These are phyloP conservation scores for Talaromyces thailandensis DNA, from an alignment of 495 filamentous ascomycete species.

Conservation along the genomic window DNA sequence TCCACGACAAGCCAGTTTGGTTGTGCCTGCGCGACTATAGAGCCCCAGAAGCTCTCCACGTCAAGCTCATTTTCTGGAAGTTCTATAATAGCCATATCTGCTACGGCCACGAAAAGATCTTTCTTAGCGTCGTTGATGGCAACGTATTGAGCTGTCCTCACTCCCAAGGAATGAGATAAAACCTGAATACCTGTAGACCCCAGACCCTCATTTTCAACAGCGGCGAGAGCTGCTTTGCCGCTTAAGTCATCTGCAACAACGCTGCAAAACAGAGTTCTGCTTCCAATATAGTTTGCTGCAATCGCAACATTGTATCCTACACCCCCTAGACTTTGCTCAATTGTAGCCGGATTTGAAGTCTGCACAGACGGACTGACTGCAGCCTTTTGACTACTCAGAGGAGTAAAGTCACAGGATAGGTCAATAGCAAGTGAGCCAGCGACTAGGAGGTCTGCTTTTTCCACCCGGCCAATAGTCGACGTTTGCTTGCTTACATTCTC, in stretches of 20 bases:
- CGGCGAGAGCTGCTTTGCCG: conserved; percentile 58
- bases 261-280: conserved; percentile 59
- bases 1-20: conserved; percentile 74
- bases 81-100: conserved; percentile 86
- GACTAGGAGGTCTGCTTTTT: conserved; percentile 61
- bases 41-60: conserved; percentile 49
- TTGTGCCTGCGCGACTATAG: conserved; percentile 40
- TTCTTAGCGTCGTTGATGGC: conserved; percentile 78
- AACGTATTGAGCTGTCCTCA: conserved; percentile 80
- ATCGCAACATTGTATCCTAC: conserved; percentile 89
- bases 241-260: conserved; percentile 68
- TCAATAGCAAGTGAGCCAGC: conserved; percentile 87
- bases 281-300: conserved; percentile 57
- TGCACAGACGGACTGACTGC: conserved; percentile 43
- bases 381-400: conserved; percentile 20
- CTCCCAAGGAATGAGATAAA: conserved; percentile 37
- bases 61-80: conserved; percentile 27
- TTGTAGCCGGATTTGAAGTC: conserved; percentile 80
- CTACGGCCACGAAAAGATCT: conserved; percentile 78
- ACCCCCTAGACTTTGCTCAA: conserved; percentile 79
- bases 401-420: conserved; percentile 68
- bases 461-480: conserved; percentile 7
- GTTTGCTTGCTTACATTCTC: conserved; percentile 10
- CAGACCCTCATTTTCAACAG: conserved; percentile 53
- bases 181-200: conserved; percentile 52